Conservation (phyloP, 176 grass and related monocot genomes). For the Eleusine coracana region DNA sequence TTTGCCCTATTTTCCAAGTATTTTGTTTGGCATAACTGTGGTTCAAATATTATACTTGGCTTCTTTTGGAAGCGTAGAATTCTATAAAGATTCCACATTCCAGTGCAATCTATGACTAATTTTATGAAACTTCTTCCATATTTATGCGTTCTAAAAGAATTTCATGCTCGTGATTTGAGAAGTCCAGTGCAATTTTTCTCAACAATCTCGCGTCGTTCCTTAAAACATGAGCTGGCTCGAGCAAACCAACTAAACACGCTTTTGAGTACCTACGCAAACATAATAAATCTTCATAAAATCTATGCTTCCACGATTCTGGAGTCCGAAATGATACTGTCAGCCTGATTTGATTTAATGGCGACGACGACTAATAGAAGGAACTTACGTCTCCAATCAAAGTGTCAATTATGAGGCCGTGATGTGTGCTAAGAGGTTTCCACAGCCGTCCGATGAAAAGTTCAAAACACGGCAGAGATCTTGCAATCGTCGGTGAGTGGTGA, state of each 20-base stretch:
- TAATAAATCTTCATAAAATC: background rate
- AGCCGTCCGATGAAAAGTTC: background rate
- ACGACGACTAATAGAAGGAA: background rate
- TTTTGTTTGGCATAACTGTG: background rate
- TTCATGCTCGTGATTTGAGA: background rate
- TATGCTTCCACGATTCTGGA: background rate
- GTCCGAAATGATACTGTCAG: background rate
- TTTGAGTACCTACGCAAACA: no score
- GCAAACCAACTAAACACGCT: no score
- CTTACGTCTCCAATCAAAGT: background rate
- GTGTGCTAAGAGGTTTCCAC: background rate
- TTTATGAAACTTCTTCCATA: background rate
- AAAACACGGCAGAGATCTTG: background rate
- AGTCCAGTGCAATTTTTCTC: no score
- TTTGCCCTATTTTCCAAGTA: background rate
- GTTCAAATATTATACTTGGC: background rate
- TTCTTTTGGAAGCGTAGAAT: background rate
- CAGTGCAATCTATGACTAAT: background rate
- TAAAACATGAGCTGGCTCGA: no score
- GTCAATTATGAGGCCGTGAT: background rate
- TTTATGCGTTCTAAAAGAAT: background rate
- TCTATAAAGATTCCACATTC: background rate
- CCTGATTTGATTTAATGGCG: background rate
- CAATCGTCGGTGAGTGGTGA: no score
- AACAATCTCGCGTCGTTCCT: no score